These are phyloP conservation scores for Cladobotryum protrusum DNA, from an alignment of 2,329 filamentous ascomycete species.

Conservation along the genomic window DNA sequence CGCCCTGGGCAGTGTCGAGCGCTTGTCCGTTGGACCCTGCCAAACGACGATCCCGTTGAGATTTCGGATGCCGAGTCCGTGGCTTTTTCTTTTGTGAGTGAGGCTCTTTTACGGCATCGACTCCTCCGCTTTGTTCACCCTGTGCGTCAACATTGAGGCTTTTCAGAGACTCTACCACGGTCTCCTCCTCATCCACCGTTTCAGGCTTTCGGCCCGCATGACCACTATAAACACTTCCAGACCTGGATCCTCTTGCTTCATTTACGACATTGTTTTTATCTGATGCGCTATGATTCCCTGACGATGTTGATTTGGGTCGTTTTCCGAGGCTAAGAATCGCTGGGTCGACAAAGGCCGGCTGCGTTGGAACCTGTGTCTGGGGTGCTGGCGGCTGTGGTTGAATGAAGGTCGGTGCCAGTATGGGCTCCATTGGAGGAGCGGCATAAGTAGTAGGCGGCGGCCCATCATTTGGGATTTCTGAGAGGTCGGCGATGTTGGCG, in stretches of 20 bases:
- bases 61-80: slow-evolving; percentile 26
- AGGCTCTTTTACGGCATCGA: slow-evolving; percentile 12
- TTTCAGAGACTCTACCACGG: slow-evolving; percentile 22
- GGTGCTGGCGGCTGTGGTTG: neutral
- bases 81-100: slow-evolving; percentile 27
- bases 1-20: slow-evolving; percentile 18
- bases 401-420: neutral
- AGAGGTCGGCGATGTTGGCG: slow-evolving; percentile 39
- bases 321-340: slow-evolving; percentile 68
- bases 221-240: slow-evolving; percentile 6
- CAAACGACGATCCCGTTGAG: slow-evolving; percentile 24
- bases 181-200: slow-evolving; percentile 10
- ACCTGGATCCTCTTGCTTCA: neutral
- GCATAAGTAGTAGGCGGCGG: slow-evolving; percentile 23
- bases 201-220: slow-evolving; percentile 6
- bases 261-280: slow-evolving; percentile 4
- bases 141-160: slow-evolving; percentile 13
- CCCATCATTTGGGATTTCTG: slow-evolving; percentile 30
- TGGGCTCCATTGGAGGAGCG: slow-evolving; percentile 18
- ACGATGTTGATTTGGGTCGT: slow-evolving; percentile 28
- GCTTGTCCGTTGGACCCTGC: slow-evolving; percentile 21
- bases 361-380: slow-evolving; percentile 14
- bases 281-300: slow-evolving; percentile 5
- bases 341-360: slow-evolving; percentile 63
- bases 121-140: neutral